phyloP scores from a whole-genome alignment of 768 basidiomycete species.

The Mycena crocata region DNA sequence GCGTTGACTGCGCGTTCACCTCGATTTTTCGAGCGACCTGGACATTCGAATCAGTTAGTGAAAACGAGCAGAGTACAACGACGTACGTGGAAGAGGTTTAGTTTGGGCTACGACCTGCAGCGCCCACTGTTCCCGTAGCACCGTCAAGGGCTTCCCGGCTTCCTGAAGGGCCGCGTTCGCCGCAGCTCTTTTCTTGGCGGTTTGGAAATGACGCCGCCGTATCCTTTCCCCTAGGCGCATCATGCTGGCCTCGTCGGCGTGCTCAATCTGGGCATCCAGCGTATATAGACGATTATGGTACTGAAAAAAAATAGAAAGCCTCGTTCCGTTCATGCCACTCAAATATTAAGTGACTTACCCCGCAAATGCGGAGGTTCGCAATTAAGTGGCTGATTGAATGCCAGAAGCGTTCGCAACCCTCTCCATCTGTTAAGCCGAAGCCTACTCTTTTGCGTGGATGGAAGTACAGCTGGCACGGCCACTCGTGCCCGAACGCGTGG shows the following conservation, averaged over 20 bases:
- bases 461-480: constrained; percentile 49
- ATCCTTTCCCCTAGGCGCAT: constrained; percentile 49
- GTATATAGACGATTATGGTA: constrained; percentile 15
- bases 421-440: constrained; percentile 47
- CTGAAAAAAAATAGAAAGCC: not conserved
- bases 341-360: constrained; percentile 41
- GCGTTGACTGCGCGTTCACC: not conserved
- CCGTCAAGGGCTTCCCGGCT: constrained; percentile 23
- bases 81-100: constrained; percentile 1
- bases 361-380: constrained; percentile 42
- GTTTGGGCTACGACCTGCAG: constrained; percentile 44
- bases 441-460: constrained; percentile 45
- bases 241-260: constrained; percentile 38
- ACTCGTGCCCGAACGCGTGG: constrained; percentile 57
- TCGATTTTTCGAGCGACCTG: not conserved
- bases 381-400: constrained; percentile 48
- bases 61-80: too few species aligned
- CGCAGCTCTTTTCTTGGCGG: constrained; percentile 23
- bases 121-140: constrained; percentile 47
- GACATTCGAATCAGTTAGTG: not conserved
- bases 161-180: constrained; percentile 32
- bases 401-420: constrained; percentile 51
- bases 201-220: constrained; percentile 25
- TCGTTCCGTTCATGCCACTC: too few species aligned
- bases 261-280: constrained; percentile 40